Evolutionary conservation across 495 filamentous ascomycete species (phyloP).

Genomic region (Glarea lozoyensis): DNA sequence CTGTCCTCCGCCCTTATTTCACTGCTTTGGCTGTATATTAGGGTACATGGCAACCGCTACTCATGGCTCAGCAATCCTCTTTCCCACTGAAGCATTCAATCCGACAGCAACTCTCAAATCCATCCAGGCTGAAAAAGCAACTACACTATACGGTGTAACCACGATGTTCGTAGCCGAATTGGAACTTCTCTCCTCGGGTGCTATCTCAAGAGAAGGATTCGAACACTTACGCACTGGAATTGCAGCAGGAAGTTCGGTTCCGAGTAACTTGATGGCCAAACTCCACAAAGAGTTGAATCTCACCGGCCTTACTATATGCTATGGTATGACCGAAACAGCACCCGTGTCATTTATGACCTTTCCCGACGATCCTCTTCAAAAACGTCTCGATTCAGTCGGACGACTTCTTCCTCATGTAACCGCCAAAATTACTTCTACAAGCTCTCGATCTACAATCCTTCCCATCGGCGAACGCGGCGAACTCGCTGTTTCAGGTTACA

Average conservation of each 20-base stretch:
- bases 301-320: constrained; percentile 85
- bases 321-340: constrained; percentile 96
- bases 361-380: constrained; percentile 70
- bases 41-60: constrained; percentile 94
- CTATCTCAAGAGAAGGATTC: constrained; percentile 45
- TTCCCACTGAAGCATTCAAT: constrained; percentile 83
- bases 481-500: constrained; percentile 75
- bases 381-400: constrained; percentile 71
- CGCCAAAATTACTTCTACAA: constrained; percentile 72
- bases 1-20: constrained; percentile 83
- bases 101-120: constrained; percentile 58
- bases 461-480: constrained; percentile 65
- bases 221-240: constrained; percentile 76
- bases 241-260: constrained; percentile 80
- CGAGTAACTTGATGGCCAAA: constrained; percentile 73
- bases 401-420: constrained; percentile 62
- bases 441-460: constrained; percentile 45
- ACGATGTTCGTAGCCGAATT: constrained; percentile 95
- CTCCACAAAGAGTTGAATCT: constrained; percentile 71
- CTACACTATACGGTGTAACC: constrained; percentile 85
- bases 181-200: constrained; percentile 53
- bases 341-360: constrained; percentile 91
- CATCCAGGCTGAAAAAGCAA: constrained; percentile 67
- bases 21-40: constrained; percentile 86
- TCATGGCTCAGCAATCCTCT: constrained; percentile 75